A percentile compares a stretch with the other conserved stretches of the same genome.
phyloP scores from a whole-genome alignment of 306 rosid species.

The Lablab purpureus region DNA sequence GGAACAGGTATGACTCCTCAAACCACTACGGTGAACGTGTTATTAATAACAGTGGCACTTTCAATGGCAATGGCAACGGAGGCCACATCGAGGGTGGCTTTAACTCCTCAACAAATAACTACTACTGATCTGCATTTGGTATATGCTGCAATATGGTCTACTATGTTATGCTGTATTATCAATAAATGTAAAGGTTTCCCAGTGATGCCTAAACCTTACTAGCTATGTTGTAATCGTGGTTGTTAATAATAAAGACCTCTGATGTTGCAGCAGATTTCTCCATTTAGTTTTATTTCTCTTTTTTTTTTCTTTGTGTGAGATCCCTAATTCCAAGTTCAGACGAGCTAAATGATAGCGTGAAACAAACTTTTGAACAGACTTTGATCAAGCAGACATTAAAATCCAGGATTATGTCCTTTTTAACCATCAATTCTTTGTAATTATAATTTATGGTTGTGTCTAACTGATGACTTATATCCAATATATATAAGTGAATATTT shows the following conservation, averaged over 20 bases:
- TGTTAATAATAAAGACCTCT: neutral
- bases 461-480: no score
- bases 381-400: no score
- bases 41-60: neutral
- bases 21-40: neutral
- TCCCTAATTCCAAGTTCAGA: no score
- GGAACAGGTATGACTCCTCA: neutral
- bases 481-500: no score
- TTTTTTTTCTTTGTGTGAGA: no score
- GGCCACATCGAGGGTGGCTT: constrained; percentile 10
- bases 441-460: no score
- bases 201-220: neutral
- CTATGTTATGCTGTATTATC: neutral
- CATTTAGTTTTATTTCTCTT: no score
- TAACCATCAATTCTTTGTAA: no score
- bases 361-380: no score
- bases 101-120: neutral
- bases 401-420: no score
- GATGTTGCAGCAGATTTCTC: neutral
- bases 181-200: neutral
- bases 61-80: constrained; percentile 37
- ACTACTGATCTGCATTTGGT: neutral
- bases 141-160: neutral
- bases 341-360: no score
- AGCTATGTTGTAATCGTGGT: neutral